These are phyloP conservation scores for Lactifluus pinguis DNA, from an alignment of 768 basidiomycete genomes.

Conservation along the genomic window DNA sequence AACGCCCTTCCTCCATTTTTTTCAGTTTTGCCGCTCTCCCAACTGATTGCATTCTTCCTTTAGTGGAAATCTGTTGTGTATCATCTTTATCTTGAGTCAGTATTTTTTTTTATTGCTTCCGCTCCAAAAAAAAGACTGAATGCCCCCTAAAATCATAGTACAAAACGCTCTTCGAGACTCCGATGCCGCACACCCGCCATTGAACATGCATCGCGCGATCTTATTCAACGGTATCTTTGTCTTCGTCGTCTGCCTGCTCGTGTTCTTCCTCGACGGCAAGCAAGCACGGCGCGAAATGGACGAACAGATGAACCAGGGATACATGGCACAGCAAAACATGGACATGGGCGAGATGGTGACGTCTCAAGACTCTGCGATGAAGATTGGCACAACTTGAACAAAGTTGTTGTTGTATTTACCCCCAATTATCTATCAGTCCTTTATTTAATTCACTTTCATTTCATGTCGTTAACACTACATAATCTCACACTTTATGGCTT, in stretches of 20 bases:
- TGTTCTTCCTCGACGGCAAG: constrained; percentile 49
- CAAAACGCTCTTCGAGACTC: constrained; percentile 61
- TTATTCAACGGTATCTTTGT: constrained; percentile 57
- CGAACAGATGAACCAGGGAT: constrained; percentile 35
- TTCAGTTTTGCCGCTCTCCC: neutral
- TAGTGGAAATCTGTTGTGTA: constrained; percentile 4
- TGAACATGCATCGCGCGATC: constrained; percentile 60
- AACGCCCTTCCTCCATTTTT: constrained; percentile 23
- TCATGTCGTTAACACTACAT: too few species aligned
- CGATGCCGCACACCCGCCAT: constrained; percentile 51
- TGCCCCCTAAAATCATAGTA: neutral
- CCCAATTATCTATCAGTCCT: too few species aligned
- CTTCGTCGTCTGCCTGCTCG: constrained; percentile 28
- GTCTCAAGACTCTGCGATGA: too few species aligned
- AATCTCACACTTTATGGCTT: too few species aligned
- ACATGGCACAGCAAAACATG: neutral
- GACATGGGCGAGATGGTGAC: neutral
- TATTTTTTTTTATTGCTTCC: neutral
- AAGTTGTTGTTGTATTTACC: too few species aligned
- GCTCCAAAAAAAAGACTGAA: neutral
- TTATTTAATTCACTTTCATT: too few species aligned
- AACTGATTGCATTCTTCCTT: neutral
- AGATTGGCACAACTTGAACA: too few species aligned
- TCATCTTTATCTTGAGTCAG: neutral
- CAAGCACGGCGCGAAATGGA: constrained; percentile 59